These are phyloP conservation scores for Trichoderma koningiopsis DNA, from an alignment of 2,329 filamentous ascomycete genomes.

Conservation along the genomic window DNA sequence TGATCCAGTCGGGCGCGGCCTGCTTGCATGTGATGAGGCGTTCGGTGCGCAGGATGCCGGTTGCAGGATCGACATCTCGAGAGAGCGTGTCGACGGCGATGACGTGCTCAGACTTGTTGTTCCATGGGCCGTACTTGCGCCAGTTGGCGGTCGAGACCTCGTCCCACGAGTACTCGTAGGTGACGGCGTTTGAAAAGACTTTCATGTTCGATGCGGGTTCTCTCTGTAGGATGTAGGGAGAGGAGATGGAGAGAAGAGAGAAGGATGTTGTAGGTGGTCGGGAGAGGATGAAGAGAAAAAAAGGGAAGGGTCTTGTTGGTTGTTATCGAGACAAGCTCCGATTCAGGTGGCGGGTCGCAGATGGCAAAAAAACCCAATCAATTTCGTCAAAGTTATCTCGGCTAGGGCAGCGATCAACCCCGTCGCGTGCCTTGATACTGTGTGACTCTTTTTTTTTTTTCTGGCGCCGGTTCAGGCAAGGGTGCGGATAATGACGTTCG, in stretches of 20 bases:
- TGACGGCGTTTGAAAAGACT: conserved; percentile 87
- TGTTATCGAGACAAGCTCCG: conserved; percentile 22
- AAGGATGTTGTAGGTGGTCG: background rate
- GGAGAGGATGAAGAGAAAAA: conserved; percentile 9
- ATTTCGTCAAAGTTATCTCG: conserved; percentile 20
- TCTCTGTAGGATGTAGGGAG: background rate
- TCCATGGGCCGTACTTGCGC: conserved; percentile 99
- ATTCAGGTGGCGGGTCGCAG: conserved; percentile 25
- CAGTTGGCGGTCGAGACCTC: conserved; percentile 97
- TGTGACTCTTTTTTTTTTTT: background rate
- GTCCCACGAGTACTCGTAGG: conserved; percentile 98
- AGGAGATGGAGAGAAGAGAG: background rate
- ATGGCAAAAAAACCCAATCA: conserved; percentile 25
- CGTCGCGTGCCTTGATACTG: conserved; percentile 18
- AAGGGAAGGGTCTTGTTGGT: background rate
- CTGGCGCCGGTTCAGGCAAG: background rate
- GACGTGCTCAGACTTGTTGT: conserved; percentile 96
- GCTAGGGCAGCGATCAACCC: conserved; percentile 23
- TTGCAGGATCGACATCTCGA: conserved; percentile 60
- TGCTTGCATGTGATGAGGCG: conserved; percentile 65
- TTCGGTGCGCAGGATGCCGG: conserved; percentile 63
- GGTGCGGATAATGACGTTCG: background rate
- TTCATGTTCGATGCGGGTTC: conserved; percentile 66
- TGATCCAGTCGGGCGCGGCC: conserved; percentile 75
- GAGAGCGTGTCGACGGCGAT: conserved; percentile 91